These are phyloP conservation scores for Pogostemon cablin DNA, from an alignment of 257 asterid species.

Conservation along the genomic window DNA sequence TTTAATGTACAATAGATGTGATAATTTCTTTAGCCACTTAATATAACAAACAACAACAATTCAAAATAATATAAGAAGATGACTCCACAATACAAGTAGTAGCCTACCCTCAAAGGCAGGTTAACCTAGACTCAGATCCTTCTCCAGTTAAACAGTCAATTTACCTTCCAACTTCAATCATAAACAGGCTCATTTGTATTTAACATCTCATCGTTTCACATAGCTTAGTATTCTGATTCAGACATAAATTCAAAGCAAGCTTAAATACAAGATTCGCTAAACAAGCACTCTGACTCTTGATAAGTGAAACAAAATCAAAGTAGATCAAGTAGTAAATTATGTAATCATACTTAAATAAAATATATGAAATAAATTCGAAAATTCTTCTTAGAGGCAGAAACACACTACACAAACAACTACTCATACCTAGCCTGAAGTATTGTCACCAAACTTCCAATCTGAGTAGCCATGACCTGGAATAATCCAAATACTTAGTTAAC, in stretches of 20 bases:
- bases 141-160: no score
- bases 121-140: not conserved
- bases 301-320: not conserved
- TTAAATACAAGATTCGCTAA: not conserved
- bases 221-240: constrained; percentile 17
- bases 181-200: not conserved
- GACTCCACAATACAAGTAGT: not conserved
- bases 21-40: not conserved
- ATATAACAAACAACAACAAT: not conserved
- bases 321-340: not conserved
- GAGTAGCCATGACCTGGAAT: constrained; percentile 82
- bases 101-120: not conserved
- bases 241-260: constrained; percentile 8
- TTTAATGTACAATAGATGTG: not conserved
- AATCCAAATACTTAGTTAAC: constrained; percentile 1
- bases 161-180: not conserved
- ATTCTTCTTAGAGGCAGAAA: not conserved
- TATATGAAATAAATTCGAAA: not conserved
- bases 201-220: constrained; percentile 4
- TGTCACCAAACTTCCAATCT: constrained; percentile 97
- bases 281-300: constrained; percentile 11
- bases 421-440: constrained; percentile 68
- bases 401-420: no score
- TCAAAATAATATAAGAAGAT: constrained; percentile 14
- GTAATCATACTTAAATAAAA: not conserved